Evolutionary conservation across 2,329 filamentous ascomycete species (phyloP), one percentile per base, ranked within the genome.

Genomic region (Leptodontidium sp.): DNA sequence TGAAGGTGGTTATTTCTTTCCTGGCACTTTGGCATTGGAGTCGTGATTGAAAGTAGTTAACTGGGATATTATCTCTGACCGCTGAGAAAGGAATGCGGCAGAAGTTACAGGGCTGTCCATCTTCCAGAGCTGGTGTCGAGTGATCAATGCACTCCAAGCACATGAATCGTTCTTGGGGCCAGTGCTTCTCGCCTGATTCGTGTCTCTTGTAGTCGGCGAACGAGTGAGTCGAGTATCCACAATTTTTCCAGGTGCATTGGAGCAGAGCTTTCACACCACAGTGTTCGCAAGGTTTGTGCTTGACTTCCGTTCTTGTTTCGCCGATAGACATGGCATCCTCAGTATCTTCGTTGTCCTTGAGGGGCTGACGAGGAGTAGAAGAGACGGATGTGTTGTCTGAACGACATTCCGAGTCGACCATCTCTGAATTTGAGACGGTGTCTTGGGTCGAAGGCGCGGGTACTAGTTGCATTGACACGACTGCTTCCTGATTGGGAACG

Each of bases 191-290:
- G 17, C 63, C 68, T 35, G 66, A 61, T 67, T 71, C 70, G 43
- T 74, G 70, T 59, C 72, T 47, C 49, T 70, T 72, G 64, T 66
- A 71, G 29, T 71, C 70, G 1, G 66, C 29, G 24, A 68, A 65
- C 8, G 45, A 57, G 17, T 70, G 67, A 8, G 58, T 67, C 7
- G 64, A 61, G 26, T 68, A 67, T 17, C 21, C 21, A 38, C 61
- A 68, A 15, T 32, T 52, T n/a, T 65, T 38, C 24, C 38, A 49
- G 17, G 65, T 68, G 45, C 71, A 71, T 15, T 26, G 57, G 29
- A 65, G 45, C 4, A 68, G 47, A 4, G 64, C 15, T 17, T 67
- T 67, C 7, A 35, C n/a, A 12, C 35, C 43, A 53, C 68, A 70
- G 9, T 47, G 21, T 4, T 9, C 21, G 32, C 66, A 70, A 8